Evolutionary conservation across 1,139 yeast genomes (phyloP).

Genomic region (Hyphopichia buzzinii): DNA sequence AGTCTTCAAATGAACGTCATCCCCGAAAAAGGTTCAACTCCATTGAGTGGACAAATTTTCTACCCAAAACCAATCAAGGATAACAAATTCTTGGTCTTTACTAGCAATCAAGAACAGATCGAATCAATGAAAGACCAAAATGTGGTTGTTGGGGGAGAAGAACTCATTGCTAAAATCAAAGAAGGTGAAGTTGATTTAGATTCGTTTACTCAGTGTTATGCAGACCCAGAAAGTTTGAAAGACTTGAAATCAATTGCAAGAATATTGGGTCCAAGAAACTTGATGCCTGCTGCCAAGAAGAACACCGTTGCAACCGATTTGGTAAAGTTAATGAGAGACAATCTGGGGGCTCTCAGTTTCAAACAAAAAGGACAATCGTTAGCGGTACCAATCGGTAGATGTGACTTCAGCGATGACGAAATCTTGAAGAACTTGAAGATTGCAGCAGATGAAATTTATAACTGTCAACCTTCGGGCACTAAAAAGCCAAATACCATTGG

Average conservation of each 20-base stretch:
- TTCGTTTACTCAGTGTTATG: conserved; percentile 73
- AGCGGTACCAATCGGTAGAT: conserved; percentile 72
- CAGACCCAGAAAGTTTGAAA: conserved; percentile 76
- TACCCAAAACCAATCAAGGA: conserved; percentile 75
- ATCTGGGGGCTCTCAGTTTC: conserved; percentile 68
- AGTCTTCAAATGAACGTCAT: conserved; percentile 65
- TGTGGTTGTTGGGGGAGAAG: conserved; percentile 62
- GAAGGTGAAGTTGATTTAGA: conserved; percentile 53
- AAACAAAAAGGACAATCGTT: conserved; percentile 65
- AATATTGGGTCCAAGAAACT: conserved; percentile 81
- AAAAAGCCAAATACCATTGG: conserved; percentile 74
- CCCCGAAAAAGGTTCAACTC: conserved; percentile 77
- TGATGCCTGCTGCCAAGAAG: conserved; percentile 83
- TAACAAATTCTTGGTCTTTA: conserved; percentile 66
- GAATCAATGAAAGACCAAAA: conserved; percentile 45
- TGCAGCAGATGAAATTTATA: conserved; percentile 63
- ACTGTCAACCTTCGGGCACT: conserved; percentile 54
- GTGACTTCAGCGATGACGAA: conserved; percentile 76
- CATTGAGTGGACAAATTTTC: conserved; percentile 68
- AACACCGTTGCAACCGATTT: conserved; percentile 79
- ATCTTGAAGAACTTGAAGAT: conserved; percentile 69
- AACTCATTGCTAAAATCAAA: conserved; percentile 61
- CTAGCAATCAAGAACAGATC: conserved; percentile 52
- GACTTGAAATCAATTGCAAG: conserved; percentile 68
- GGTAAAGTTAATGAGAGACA: conserved; percentile 46